Base-by-base conservation (phyloP, 176 grass and related monocot genomes). In the Bothriochloa decipiens region DNA sequence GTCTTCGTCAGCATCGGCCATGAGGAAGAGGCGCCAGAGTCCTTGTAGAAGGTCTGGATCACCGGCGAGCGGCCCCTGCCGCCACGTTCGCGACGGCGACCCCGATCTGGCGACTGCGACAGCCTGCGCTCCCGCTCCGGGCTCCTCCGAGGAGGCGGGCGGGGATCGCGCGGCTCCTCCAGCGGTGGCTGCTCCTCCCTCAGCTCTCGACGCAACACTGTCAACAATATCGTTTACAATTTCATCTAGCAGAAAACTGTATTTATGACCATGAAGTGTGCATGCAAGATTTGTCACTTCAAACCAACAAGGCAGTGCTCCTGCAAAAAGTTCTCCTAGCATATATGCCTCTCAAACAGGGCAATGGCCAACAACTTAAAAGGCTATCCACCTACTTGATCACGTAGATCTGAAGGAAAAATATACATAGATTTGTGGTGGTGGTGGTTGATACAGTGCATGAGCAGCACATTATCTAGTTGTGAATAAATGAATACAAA, bases 401-500 rank as follows among this genome's bases (percentile, higher is more conserved):
- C 68, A 72, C 8, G 71, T 50, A 15, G 25, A 76, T 82, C 27
- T 83, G 22, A 76, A 68, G 65, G 13, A 83, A 41, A 69, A 60
- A 42, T 33, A 82, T 27, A 27, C 46, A 64, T 11, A 64, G 28
- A 25, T 49, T 39, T 27, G 20, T 10, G 7, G 57, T 58, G 20
- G 57, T 58, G 20, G 10, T n/a, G 39, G 17, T 52, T 16, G 6
- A 68, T 4, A 74, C 17, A 37, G 46, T 42, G 61, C 23, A 76
- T n/a, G 61, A 4, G 36, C 0, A 65, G 16, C n/a, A 12, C 8
- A 29, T 26, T 18, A 27, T 63, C n/a, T 79, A 63, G 20, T 77
- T 70, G 10, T 71, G 23, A 76, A 50, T 15, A 62, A 64, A 78
- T 18, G 63, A 61, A 25, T 18, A 70, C 29, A 83, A 65, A 64